Evolutionary conservation across 2,329 filamentous ascomycete genomes (phyloP).

Genomic region (Lasiodiplodia sp.): DNA sequence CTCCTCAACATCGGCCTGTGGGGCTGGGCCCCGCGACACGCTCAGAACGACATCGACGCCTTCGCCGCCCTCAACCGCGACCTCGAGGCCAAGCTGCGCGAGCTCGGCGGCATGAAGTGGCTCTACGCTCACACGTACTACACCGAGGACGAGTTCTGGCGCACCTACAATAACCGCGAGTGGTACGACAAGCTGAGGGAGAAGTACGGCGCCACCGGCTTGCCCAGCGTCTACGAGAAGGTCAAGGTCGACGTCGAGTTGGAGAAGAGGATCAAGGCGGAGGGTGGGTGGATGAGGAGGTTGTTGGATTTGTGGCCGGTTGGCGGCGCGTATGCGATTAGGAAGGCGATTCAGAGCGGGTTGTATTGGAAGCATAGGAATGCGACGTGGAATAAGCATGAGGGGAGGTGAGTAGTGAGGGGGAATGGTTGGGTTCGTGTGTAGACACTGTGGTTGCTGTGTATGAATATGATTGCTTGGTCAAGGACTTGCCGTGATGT

Average conservation of each 20-base stretch:
- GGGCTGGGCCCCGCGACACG: slow-evolving; percentile 58
- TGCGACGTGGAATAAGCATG: slow-evolving; percentile 43
- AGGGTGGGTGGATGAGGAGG: slow-evolving; percentile 23
- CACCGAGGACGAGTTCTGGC: slow-evolving; percentile 73
- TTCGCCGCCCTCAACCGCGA: slow-evolving; percentile 65
- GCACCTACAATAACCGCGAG: slow-evolving; percentile 62
- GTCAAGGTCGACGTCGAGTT: slow-evolving; percentile 55
- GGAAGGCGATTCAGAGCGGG: slow-evolving; percentile 47
- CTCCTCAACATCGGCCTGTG: slow-evolving; percentile 72
- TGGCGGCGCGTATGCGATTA: slow-evolving; percentile 48
- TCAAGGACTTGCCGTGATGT: neutral
- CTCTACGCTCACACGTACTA: slow-evolving; percentile 75
- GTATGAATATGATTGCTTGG: neutral
- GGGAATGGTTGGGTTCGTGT: neutral
- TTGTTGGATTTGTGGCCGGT: slow-evolving; percentile 43
- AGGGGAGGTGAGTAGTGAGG: neutral
- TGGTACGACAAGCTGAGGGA: slow-evolving; percentile 65
- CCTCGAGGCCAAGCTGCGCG: slow-evolving; percentile 66
- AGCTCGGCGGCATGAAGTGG: slow-evolving; percentile 71
- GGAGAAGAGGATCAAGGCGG: slow-evolving; percentile 12
- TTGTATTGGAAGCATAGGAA: slow-evolving; percentile 46
- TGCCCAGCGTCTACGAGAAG: slow-evolving; percentile 74
- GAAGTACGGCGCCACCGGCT: slow-evolving; percentile 65
- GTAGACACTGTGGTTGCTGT: neutral
- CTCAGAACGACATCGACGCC: slow-evolving; percentile 35